Evolutionary conservation across 2,329 filamentous ascomycete species (phyloP).

Genomic region (Aureobasidium sp.): DNA sequence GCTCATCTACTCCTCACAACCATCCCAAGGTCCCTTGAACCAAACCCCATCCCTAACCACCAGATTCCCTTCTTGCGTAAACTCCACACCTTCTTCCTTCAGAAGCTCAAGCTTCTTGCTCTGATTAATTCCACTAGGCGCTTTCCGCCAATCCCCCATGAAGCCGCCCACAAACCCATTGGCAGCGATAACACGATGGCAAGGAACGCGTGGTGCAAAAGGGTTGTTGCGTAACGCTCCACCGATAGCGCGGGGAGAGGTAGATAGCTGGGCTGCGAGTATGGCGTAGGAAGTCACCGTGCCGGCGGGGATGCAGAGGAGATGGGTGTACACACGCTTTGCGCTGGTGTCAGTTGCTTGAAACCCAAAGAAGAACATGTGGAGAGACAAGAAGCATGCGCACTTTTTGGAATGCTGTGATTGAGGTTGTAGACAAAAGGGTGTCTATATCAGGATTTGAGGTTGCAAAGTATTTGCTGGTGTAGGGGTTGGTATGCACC

Average conservation of each 20-base stretch:
- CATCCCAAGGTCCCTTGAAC: not conserved
- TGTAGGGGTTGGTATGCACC: not conserved
- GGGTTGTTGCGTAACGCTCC: not conserved
- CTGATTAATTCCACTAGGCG: not conserved
- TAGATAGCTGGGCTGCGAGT: not conserved
- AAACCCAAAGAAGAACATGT: too few relatives aligned
- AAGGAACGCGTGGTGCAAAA: not conserved
- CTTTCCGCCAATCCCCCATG: not conserved
- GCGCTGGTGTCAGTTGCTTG: not conserved
- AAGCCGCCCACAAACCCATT: conserved; percentile 1
- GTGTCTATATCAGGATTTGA: not conserved
- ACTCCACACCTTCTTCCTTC: not conserved
- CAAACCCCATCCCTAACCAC: not conserved
- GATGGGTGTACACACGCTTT: not conserved
- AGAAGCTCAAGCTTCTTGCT: not conserved
- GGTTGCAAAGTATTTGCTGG: not conserved
- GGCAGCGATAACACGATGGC: not conserved
- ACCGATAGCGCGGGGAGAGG: not conserved
- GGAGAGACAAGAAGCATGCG: not conserved
- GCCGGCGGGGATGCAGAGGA: not conserved
- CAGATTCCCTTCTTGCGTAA: not conserved
- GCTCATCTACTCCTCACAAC: not conserved
- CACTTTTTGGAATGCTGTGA: not conserved
- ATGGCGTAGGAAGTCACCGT: not conserved
- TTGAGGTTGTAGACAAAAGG: not conserved